Conservation (phyloP, 2,329 filamentous ascomycete species). For the Chlorencoelia australis region DNA sequence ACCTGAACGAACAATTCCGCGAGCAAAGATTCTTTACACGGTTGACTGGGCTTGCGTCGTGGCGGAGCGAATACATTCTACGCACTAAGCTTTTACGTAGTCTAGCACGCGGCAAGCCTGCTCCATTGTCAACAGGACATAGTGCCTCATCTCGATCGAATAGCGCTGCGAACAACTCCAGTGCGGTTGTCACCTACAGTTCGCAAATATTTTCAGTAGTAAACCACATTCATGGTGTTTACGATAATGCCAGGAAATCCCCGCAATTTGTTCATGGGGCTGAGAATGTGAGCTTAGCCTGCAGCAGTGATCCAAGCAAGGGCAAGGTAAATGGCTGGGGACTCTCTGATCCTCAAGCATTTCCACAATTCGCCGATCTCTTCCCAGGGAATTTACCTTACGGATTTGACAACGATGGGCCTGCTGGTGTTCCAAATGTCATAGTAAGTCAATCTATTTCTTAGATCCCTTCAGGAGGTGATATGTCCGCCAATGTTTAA, state of each 20-base stretch:
- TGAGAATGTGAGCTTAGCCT: slow-evolving; percentile 67
- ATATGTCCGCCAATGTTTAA: no score
- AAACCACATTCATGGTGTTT: slow-evolving; percentile 70
- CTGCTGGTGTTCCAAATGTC: slow-evolving; percentile 69
- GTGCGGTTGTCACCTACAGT: slow-evolving; percentile 73
- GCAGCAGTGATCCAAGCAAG: slow-evolving; percentile 66
- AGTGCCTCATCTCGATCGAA: slow-evolving; percentile 41
- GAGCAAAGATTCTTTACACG: slow-evolving; percentile 74
- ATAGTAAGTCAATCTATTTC: no score
- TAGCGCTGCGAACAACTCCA: slow-evolving; percentile 46
- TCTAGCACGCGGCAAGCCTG: slow-evolving; percentile 70
- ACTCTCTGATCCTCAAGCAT: slow-evolving; percentile 61
- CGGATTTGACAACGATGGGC: slow-evolving; percentile 69
- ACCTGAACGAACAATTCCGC: slow-evolving; percentile 45
- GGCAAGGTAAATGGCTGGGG: slow-evolving; percentile 78
- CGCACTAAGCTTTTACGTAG: slow-evolving; percentile 76
- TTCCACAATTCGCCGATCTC: slow-evolving; percentile 69
- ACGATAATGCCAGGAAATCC: slow-evolving; percentile 61
- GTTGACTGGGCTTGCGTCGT: slow-evolving; percentile 75
- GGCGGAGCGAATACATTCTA: slow-evolving; percentile 91
- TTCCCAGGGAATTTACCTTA: slow-evolving; percentile 65
- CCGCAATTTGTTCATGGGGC: slow-evolving; percentile 78
- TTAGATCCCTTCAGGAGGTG: no score
- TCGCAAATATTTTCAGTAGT: slow-evolving; percentile 73
- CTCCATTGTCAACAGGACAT: slow-evolving; percentile 41